Conservation (phyloP, 495 filamentous ascomycete genomes). For the Clohesyomyces aquaticus region DNA sequence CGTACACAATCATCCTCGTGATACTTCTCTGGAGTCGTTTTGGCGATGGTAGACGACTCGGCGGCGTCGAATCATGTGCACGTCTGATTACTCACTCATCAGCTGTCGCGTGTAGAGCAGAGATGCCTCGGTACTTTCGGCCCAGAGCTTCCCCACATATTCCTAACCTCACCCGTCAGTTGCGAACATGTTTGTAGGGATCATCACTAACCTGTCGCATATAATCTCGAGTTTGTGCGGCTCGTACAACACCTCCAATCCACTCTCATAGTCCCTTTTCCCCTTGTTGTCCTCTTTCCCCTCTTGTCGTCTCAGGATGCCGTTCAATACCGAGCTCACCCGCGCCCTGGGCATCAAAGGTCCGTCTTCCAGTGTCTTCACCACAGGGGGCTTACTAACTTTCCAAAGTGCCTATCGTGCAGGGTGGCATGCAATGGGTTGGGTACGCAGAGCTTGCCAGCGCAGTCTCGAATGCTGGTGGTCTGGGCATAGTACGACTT, state of each 20-base stretch:
- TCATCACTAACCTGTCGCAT: not conserved
- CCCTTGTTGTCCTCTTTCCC: not conserved
- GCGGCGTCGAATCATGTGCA: constrained; percentile 7
- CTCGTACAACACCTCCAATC: not conserved
- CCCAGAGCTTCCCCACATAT: constrained; percentile 1
- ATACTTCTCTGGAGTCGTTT: not conserved
- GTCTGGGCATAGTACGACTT: constrained; percentile 74
- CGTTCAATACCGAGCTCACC: constrained; percentile 89
- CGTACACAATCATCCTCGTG: too few species aligned
- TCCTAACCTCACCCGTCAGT: not conserved
- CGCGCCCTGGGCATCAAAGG: constrained; percentile 83
- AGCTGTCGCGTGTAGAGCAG: constrained; percentile 5
- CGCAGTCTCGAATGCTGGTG: constrained; percentile 94
- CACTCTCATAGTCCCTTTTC: too few species aligned
- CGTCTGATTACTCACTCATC: constrained; percentile 6
- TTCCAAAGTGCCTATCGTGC: constrained; percentile 82
- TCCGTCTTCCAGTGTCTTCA: constrained; percentile 48
- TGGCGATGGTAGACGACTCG: not conserved
- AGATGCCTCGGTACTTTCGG: constrained; percentile 9
- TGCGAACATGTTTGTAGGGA: not conserved
- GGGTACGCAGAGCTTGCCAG: constrained; percentile 90
- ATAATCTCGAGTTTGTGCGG: not conserved
- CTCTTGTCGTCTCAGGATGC: constrained; percentile 72
- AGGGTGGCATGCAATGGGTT: constrained; percentile 96
- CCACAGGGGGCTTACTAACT: constrained; percentile 4